phyloP scores from a whole-genome alignment of 768 basidiomycete genomes.

The Kwoniella bestiolae region DNA sequence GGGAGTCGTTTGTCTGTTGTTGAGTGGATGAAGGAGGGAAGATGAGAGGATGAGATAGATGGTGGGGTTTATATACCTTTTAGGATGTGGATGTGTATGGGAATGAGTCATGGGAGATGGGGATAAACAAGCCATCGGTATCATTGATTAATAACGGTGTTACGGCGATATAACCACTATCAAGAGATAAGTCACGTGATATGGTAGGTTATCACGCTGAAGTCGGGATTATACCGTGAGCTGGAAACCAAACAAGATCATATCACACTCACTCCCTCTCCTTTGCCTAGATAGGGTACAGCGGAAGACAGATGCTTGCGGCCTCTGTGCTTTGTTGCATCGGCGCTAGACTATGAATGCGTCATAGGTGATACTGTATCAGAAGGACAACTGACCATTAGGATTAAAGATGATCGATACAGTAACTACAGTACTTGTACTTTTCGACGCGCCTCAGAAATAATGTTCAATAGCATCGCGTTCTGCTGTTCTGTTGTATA shows the following conservation, averaged over 20 bases:
- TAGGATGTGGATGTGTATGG: neutral
- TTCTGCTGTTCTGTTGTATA: too few relatives aligned
- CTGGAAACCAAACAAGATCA: neutral
- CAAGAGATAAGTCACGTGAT: constrained; percentile 19
- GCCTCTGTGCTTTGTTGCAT: too few relatives aligned
- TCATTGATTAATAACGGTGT: constrained; percentile 5
- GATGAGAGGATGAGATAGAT: neutral
- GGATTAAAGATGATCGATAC: too few relatives aligned
- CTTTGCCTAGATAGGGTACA: too few relatives aligned
- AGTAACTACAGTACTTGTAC: too few relatives aligned
- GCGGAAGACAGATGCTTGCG: too few relatives aligned
- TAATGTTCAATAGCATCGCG: too few relatives aligned
- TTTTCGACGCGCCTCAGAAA: too few relatives aligned
- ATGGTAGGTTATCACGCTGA: constrained; percentile 8
- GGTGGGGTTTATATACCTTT: constrained; percentile 21
- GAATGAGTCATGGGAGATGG: constrained; percentile 7
- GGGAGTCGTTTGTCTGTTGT: constrained; percentile 17
- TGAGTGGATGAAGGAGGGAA: constrained; percentile 10
- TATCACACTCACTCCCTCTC: too few relatives aligned
- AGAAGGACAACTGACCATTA: too few relatives aligned
- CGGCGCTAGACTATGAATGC: too few relatives aligned
- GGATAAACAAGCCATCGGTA: neutral
- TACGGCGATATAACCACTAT: constrained; percentile 17
- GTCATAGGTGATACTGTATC: too few relatives aligned
- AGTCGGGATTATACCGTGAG: constrained; percentile 3